Conservation (phyloP, 2,329 filamentous ascomycete species). For the Hypoxylon sp. region DNA sequence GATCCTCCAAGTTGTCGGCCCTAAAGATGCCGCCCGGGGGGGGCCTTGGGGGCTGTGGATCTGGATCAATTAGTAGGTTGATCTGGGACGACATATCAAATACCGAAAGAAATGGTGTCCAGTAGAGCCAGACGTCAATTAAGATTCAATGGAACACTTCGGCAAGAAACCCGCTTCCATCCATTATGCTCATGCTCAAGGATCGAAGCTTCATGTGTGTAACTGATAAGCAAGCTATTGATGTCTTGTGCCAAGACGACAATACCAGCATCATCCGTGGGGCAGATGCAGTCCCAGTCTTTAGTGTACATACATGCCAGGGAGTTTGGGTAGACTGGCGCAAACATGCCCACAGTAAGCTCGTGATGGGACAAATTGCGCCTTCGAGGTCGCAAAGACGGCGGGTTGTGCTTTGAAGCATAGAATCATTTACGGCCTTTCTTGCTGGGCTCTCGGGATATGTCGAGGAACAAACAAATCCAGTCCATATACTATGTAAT, state of each 20-base stretch:
- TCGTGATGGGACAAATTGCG: constrained; percentile 34
- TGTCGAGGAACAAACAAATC: constrained; percentile 31
- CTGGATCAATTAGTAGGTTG: constrained; percentile 20
- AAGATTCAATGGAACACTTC: constrained; percentile 28
- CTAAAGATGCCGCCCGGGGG: background rate
- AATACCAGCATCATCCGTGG: constrained; percentile 46
- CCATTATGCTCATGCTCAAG: constrained; percentile 9
- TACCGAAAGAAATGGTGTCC: constrained; percentile 15
- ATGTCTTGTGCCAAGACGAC: constrained; percentile 41
- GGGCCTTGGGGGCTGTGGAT: constrained; percentile 10
- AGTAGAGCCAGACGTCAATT: constrained; percentile 13
- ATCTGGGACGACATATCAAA: constrained; percentile 26
- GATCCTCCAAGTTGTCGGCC: constrained; percentile 4
- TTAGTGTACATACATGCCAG: constrained; percentile 39
- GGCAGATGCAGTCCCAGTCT: constrained; percentile 40
- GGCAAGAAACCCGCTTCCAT: constrained; percentile 22
- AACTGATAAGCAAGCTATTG: constrained; percentile 41
- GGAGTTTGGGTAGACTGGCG: constrained; percentile 36
- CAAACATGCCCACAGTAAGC: constrained; percentile 46
- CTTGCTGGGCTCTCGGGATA: constrained; percentile 17
- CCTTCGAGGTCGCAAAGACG: constrained; percentile 25
- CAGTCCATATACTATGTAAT: constrained; percentile 15
- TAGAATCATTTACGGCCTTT: constrained; percentile 22
- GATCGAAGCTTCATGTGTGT: constrained; percentile 27
- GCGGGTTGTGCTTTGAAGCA: constrained; percentile 16